Base-by-base conservation (phyloP, 2,329 filamentous ascomycete species). In the Fusarium fujikuroi region DNA sequence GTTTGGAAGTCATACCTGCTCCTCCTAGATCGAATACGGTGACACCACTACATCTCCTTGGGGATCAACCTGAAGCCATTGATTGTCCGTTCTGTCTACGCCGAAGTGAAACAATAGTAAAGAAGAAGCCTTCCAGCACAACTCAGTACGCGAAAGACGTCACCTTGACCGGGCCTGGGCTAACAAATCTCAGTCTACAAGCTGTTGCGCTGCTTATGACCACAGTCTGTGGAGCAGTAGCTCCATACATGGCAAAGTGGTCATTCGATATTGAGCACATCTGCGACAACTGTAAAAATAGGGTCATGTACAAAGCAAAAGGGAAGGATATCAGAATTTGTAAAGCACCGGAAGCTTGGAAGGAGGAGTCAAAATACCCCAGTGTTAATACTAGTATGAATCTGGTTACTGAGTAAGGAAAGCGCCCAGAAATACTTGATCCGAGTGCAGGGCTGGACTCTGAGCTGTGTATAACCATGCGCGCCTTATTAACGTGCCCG, bases 241-340 rank as follows among this genome's bases (percentile, higher is more conserved):
- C 58, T 18, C 58, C 58, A 9, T 60, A 60, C 7, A 60, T 60
- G 34, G 58, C 58, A 6, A 40, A 60, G 58, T 60, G 58, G 46
- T 60, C 58, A 9, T 60, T 60, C 8, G 46, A 60, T 4, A 54
- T 60, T 15, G 58, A 54, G 9, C 58, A 60, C 7, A 32, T 32
- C 0, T 60, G 58, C 11, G n/a, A 53, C 5, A 60, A 60, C 14
- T 60, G 58, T 14, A 15, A 42, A 12, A 60, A 60, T 19, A 53
- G 44, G 2, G 58, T 60, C 5, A 53, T 60, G 36, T 60, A 54
- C 12, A 53, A 28, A 21, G 25, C 58, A 4, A 40, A n/a, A 42
- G 58, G 58, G 15, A 60, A 60, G 18, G 36, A 54, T 11, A 21
- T 60, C 4, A 30, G 36, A 1, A 30, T 60, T 9, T 60, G 58